These are phyloP conservation scores for Dispira simplex DNA, from an alignment of 192 early-diverging fungal genomes.

Conservation along the genomic window DNA sequence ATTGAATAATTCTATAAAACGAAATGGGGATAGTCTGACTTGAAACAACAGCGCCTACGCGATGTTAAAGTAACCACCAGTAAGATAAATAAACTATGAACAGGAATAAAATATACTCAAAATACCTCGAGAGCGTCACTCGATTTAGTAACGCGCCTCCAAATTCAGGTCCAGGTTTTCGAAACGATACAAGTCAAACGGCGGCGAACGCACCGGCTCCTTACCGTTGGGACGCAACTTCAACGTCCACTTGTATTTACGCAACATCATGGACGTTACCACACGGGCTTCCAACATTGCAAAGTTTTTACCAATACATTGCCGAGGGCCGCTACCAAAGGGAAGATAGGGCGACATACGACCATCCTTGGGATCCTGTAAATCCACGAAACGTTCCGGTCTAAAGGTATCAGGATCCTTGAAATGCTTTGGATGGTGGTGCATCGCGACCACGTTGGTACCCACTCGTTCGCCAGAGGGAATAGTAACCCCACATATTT, in stretches of 20 bases:
- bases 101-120: too few species aligned
- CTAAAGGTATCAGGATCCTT: slow-evolving; percentile 25
- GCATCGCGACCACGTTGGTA: slow-evolving; percentile 21
- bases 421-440: slow-evolving; percentile 26
- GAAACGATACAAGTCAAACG: not conserved
- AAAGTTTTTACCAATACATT: slow-evolving; percentile 50
- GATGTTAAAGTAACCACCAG: too few species aligned
- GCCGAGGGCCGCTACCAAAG: slow-evolving; percentile 40
- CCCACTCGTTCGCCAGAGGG: slow-evolving; percentile 23
- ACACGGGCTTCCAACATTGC: slow-evolving; percentile 38
- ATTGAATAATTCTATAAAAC: too few species aligned
- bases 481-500: slow-evolving; percentile 24
- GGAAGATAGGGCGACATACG: slow-evolving; percentile 26
- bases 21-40: too few species aligned
- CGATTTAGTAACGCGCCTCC: not conserved
- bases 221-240: not conserved
- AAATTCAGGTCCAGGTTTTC: not conserved
- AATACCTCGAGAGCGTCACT: too few species aligned
- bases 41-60: too few species aligned
- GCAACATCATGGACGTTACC: slow-evolving; percentile 30
- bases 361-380: slow-evolving; percentile 15
- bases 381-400: slow-evolving; percentile 29
- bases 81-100: too few species aligned
- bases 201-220: slow-evolving; percentile 3
- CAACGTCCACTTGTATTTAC: slow-evolving; percentile 28